Conservation (phyloP, 768 basidiomycete genomes). For the Collybia mongolica region DNA sequence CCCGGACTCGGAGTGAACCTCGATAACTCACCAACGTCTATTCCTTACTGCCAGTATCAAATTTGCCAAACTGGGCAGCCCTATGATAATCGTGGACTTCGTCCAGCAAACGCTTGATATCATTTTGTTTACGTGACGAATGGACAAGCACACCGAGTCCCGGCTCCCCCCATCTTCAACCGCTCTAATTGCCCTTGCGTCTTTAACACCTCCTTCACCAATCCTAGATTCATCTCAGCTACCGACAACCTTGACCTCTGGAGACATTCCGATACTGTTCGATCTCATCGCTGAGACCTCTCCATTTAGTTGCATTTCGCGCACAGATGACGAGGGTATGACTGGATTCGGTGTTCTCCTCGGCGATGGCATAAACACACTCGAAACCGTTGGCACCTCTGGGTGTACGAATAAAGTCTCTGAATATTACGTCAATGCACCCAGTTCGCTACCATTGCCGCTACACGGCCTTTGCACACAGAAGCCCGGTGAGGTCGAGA, state of each 20-base stretch:
- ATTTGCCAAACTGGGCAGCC: too few relatives aligned
- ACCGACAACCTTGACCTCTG: constrained; percentile 36
- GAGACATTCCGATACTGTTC: constrained; percentile 52
- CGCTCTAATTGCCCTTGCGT: constrained; percentile 34
- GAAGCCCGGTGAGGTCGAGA: too few relatives aligned
- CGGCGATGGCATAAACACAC: constrained; percentile 10
- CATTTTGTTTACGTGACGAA: neutral
- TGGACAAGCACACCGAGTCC: constrained; percentile 12
- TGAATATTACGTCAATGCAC: too few relatives aligned
- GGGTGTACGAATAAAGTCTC: constrained; percentile 12
- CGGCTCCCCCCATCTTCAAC: constrained; percentile 37
- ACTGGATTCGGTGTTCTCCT: constrained; percentile 3
- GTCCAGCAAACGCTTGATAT: neutral
- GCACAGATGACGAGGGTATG: too few relatives aligned
- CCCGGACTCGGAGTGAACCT: too few relatives aligned
- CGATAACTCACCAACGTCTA: too few relatives aligned
- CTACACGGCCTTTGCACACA: too few relatives aligned
- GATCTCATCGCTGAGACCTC: constrained; percentile 19
- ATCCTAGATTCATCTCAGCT: constrained; percentile 38
- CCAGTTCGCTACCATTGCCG: too few relatives aligned
- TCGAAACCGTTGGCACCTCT: constrained; percentile 24
- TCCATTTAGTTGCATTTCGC: too few relatives aligned
- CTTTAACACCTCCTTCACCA: constrained; percentile 45
- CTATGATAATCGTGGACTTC: neutral
- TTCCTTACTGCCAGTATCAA: too few relatives aligned